Conservation (phyloP, 768 basidiomycete genomes). For the Lactarius trivialis region DNA sequence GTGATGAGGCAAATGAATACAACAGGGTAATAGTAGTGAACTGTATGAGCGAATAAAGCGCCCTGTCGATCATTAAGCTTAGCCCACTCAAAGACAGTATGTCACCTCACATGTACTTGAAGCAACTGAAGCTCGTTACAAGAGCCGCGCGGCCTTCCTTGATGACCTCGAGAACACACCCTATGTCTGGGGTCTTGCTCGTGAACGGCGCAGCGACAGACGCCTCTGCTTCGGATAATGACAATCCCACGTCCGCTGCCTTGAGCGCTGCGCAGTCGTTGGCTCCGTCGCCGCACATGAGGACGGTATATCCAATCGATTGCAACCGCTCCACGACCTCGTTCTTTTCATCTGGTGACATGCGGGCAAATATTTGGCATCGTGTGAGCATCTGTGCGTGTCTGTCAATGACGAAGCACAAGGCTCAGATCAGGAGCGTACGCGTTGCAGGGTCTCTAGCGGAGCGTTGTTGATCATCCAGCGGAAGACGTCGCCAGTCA, state of each 20-base stretch:
- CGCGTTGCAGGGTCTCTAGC: slow-evolving; percentile 88
- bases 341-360: slow-evolving; percentile 99
- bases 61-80: slow-evolving; percentile 48
- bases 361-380: slow-evolving; percentile 92
- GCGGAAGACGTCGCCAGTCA: slow-evolving; percentile 93
- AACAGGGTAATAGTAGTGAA: slow-evolving; percentile 96
- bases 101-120: slow-evolving; percentile 91
- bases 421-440: slow-evolving; percentile 33
- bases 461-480: slow-evolving; percentile 98
- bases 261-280: slow-evolving; percentile 99
- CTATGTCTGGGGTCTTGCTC: slow-evolving; percentile 86
- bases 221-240: slow-evolving; percentile 95
- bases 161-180: slow-evolving; percentile 94
- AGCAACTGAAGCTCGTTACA: slow-evolving; percentile 98
- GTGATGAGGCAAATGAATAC: slow-evolving; percentile 92
- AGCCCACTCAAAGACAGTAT: slow-evolving; percentile 6
- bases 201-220: slow-evolving; percentile 98
- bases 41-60: slow-evolving; percentile 95
- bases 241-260: slow-evolving; percentile 96
- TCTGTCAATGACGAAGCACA: neutral
- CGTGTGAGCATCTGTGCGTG: slow-evolving; percentile 85
- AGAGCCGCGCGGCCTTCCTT: slow-evolving; percentile 93
- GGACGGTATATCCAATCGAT: slow-evolving; percentile 86
- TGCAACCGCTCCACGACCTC: slow-evolving; percentile 95
- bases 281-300: slow-evolving; percentile 98